Base-by-base conservation (phyloP, 2,329 filamentous ascomycete genomes). In the Amesomyces nigricolor region DNA sequence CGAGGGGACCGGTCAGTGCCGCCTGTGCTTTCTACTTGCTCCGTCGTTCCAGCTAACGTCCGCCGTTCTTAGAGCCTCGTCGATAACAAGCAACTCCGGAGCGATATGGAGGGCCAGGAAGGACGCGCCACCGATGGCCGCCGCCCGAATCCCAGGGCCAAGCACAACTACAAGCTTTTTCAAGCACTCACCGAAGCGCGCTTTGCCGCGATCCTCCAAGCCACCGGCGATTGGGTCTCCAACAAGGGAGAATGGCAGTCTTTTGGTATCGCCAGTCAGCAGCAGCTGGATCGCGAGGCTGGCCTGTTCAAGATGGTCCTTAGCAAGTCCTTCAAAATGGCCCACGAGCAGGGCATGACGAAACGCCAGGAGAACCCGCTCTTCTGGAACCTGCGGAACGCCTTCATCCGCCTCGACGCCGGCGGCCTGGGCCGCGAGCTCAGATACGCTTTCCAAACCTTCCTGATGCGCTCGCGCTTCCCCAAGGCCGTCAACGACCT, bases 371-470 rank as follows among this genome's bases (percentile, higher is more conserved):
- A 73, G 7, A 83, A 83, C 61, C 78, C 78, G 0, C 66, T 83
- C 1, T 83, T 83, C 65, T 80, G 74, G 73, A 73, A 73, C 47
- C 67, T 89, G 54, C 79, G 81, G 56, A 75, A 80, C 51, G 79
- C 81, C 2, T 89, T 86, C 64, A 72, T 86, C 42, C 66, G 71
- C 5, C 71, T 66, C 8, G 82, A 85, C 40, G 47, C 76, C 3
- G 62, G 61, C 6, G 81, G 78, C 1, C 70, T 90, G 29, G 65
- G 65, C 7, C 70, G 70, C n/a, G 81, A 87, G 63, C 60, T 96
- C 38, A 78, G 79, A 57, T 87, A 86, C 64, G 74, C 81, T 32
- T 89, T 94, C 67, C 83, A 86, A 63, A 82, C 79, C 38, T 83
- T 85, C 60, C 72, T 87, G 17, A 73, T 84, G 56, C 78, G 80